These are phyloP conservation scores for Salix koriyanagi DNA, from an alignment of 345 rosid species.

Conservation along the genomic window DNA sequence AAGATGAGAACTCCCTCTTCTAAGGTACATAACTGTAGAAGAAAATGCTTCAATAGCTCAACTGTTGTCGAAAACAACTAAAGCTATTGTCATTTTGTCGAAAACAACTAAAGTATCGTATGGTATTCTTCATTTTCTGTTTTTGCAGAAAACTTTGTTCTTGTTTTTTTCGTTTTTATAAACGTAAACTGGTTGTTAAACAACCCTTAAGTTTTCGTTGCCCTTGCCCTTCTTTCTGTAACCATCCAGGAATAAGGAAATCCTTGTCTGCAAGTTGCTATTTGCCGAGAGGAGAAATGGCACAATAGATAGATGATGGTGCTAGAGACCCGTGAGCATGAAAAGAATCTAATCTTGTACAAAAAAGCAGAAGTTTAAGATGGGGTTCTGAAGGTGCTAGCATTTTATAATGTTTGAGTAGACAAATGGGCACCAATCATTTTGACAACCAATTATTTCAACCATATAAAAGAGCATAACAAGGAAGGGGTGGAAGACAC, in stretches of 20 bases:
- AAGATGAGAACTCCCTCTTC: not conserved
- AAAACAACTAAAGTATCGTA: not conserved
- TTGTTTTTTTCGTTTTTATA: too few species aligned
- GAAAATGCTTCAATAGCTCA: not conserved
- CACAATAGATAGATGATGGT: too few species aligned
- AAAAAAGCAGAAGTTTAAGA: not conserved
- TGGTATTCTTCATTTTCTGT: too few species aligned
- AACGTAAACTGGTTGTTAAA: too few species aligned
- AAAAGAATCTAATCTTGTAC: too few species aligned
- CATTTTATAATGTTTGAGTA: not conserved
- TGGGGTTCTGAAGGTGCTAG: not conserved
- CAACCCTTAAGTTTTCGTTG: not conserved
- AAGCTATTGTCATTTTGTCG: not conserved
- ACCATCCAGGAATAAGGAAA: not conserved
- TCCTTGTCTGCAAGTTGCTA: not conserved
- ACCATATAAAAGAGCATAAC: too few species aligned
- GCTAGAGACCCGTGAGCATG: too few species aligned
- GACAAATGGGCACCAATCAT: not conserved
- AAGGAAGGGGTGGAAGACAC: too few species aligned
- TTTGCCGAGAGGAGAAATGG: not conserved
- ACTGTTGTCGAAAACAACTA: not conserved
- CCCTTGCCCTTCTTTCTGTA: not conserved
- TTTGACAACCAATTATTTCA: not conserved
- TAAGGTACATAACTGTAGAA: not conserved
- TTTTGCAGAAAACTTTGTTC: too few species aligned